Percentiles rank a stretch among this genome's conserved stretches.
Evolutionary conservation across 2,329 filamentous ascomycete species (phyloP).

Genomic region (Dothistroma septosporum): DNA sequence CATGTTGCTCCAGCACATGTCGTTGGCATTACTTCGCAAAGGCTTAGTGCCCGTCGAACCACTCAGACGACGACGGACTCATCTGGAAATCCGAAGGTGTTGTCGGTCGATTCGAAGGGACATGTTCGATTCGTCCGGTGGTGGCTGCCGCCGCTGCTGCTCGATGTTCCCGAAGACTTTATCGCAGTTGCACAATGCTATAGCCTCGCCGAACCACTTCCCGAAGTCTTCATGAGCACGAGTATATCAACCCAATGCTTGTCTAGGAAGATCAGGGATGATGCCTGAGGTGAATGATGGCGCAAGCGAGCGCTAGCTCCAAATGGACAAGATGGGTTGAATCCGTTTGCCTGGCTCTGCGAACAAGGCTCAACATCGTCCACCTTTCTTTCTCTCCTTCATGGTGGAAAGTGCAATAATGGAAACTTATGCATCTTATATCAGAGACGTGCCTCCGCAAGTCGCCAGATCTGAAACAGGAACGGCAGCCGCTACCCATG

Average conservation of each 20-base stretch:
- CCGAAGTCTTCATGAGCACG: background rate
- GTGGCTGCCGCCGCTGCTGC: too few species aligned
- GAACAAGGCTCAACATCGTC: background rate
- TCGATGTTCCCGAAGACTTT: too few species aligned
- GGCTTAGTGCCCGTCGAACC: too few species aligned
- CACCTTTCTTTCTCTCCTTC: background rate
- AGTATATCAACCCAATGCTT: background rate
- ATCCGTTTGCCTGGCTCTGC: background rate
- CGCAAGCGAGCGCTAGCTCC: background rate
- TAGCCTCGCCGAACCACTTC: too few species aligned
- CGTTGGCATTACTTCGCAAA: too few species aligned
- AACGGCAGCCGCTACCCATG: background rate
- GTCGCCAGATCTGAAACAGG: background rate
- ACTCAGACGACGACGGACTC: too few species aligned
- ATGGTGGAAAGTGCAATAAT: background rate
- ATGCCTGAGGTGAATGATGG: background rate
- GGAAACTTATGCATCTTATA: background rate
- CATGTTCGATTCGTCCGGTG: too few species aligned
- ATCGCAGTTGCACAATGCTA: too few species aligned
- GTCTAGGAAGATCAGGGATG: background rate
- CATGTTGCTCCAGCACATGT: too few species aligned
- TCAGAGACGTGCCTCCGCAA: background rate
- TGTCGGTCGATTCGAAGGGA: too few species aligned
- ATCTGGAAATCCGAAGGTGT: too few species aligned
- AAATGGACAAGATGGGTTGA: background rate